Percentiles rank a stretch among this genome's conserved stretches.
These are phyloP conservation scores for Ilyonectria sp. DNA, from an alignment of 2,329 filamentous ascomycete genomes.

Conservation along the genomic window DNA sequence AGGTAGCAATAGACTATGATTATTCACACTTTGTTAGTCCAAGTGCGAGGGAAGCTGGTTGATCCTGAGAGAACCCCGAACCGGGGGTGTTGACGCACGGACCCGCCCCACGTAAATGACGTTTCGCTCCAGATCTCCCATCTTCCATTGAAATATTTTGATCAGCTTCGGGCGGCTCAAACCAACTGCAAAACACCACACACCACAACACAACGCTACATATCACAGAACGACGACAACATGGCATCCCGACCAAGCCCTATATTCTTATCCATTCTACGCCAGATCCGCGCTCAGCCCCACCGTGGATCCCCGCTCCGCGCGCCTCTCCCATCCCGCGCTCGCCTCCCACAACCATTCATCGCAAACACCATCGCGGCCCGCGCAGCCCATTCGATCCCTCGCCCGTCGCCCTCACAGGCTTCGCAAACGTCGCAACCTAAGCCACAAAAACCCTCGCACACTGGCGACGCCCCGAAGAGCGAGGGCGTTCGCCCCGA, in stretches of 20 bases:
- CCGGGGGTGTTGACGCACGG: conserved; percentile 4
- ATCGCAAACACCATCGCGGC: conserved; percentile 34
- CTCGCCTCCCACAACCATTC: conserved; percentile 33
- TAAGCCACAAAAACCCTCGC: conserved; percentile 21
- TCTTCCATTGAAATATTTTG: conserved; percentile 40
- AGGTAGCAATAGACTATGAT: no score
- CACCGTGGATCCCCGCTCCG: conserved; percentile 37
- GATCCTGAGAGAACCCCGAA: background rate
- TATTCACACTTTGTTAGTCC: no score
- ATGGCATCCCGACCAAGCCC: conserved; percentile 51
- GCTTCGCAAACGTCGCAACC: conserved; percentile 28
- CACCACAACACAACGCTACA: conserved; percentile 4
- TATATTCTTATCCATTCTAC: conserved; percentile 36
- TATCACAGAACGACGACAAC: conserved; percentile 9
- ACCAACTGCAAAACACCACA: conserved; percentile 2
- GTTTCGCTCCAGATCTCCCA: conserved; percentile 16
- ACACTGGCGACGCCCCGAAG: conserved; percentile 38
- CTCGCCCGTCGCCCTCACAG: conserved; percentile 48
- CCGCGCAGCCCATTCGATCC: conserved; percentile 55
- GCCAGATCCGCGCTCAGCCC: conserved; percentile 35
- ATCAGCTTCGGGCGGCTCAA: conserved; percentile 10
- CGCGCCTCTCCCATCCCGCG: conserved; percentile 23
- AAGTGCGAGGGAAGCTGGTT: no score
- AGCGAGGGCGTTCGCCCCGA: conserved; percentile 51
- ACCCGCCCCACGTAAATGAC: conserved; percentile 21